Base-by-base conservation (phyloP, 352 stramenopile species). In the Phytopythium mirpurense region DNA sequence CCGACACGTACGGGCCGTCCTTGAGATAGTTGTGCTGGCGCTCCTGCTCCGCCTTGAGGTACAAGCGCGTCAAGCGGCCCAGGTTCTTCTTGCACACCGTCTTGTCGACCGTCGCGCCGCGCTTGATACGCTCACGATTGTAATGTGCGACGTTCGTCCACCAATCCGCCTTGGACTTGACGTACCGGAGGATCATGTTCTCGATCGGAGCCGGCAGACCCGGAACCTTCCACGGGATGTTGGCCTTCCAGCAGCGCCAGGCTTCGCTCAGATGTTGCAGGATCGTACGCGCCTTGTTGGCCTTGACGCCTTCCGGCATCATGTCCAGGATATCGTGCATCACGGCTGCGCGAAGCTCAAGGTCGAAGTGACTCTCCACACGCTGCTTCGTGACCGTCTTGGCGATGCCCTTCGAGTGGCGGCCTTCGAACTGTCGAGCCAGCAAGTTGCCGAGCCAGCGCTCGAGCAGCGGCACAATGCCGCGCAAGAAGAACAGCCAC, bases 291-390 rank as follows among this genome's bases (percentile, higher is more conserved):
- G 86, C 94, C 82, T 99, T 99, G 77, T 99, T 99, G 47, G 98
- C 96, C 69, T 99, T 99, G 2, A 99, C 95, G 51, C 97, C 97
- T 73, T 99, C 96, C 0, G 98, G 98, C 98, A 99, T 99, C 97
- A 99, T 99, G 68, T 99, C 98, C 21, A 99, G 76, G 69, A 99
- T 99, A 59, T 99, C 97, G 76, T 99, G 98, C 95, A 99, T 99
- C 45, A 99, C 97, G 34, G 96, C 97, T 52, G 97, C 97, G 60
- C 98, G 91, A 24, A 99, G 79, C 70, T 99, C 97, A 55, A 99
- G 70, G 75, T 99, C 98, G 67, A 99, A 99, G 67, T 99, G 97
- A 55, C 86, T 98, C 71, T 99, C 97, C 12, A 99, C 98, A 57
- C 98, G 85, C 72, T 99, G 98, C 75, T 99, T 99, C 0, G 97